phyloP scores from a whole-genome alignment of 176 grass and related monocot genomes.

The Zoysia pacifica region DNA sequence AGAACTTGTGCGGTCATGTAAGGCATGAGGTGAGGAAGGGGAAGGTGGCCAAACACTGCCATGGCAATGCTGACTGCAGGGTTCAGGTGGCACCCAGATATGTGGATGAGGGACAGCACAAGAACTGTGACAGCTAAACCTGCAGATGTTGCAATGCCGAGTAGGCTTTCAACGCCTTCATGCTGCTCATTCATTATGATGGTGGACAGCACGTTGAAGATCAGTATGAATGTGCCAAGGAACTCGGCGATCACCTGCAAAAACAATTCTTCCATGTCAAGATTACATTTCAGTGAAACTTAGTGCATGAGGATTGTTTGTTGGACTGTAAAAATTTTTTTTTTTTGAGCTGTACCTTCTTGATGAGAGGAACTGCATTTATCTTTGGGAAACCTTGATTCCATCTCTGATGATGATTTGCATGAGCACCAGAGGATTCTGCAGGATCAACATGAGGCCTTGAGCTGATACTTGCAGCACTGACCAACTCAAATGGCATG shows the following conservation, averaged over 20 bases:
- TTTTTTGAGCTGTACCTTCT: slow-evolving; percentile 22
- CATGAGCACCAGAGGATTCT: neutral
- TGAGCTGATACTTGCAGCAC: neutral
- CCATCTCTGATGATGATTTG: neutral
- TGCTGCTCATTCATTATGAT: slow-evolving; percentile 66
- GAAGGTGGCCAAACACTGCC: slow-evolving; percentile 50
- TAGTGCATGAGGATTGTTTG: neutral
- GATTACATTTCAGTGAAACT: neutral
- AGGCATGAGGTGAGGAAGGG: slow-evolving; percentile 37
- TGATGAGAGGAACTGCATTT: slow-evolving; percentile 20
- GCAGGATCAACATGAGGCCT: neutral
- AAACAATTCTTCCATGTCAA: neutral
- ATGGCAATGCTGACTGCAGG: slow-evolving; percentile 69
- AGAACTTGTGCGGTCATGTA: slow-evolving; percentile 59
- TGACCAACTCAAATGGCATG: slow-evolving; percentile 28
- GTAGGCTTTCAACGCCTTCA: slow-evolving; percentile 36
- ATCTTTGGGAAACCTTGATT: slow-evolving; percentile 23
- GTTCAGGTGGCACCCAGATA: slow-evolving; percentile 76
- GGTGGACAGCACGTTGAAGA: slow-evolving; percentile 58
- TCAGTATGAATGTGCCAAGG: slow-evolving; percentile 65
- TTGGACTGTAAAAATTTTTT: too few relatives aligned
- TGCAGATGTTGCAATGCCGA: slow-evolving; percentile 50
- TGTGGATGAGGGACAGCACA: slow-evolving; percentile 56
- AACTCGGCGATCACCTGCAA: slow-evolving; percentile 53
- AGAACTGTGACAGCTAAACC: slow-evolving; percentile 55